Evolutionary conservation across 495 filamentous ascomycete genomes (phyloP).

Genomic region (Schizothecium vesticola): DNA sequence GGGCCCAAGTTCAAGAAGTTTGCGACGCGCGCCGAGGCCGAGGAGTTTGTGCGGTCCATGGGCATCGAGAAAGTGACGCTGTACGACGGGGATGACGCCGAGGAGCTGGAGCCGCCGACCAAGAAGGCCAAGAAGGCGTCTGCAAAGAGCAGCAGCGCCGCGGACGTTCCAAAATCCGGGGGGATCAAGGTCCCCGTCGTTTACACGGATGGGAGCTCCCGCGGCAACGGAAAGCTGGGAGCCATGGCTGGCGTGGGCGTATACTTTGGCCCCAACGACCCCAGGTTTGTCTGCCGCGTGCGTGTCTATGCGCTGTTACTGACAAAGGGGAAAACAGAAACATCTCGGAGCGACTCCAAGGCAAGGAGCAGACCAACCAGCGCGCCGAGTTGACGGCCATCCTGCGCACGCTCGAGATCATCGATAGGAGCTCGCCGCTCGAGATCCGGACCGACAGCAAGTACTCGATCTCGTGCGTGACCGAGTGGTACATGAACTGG

Average conservation of each 20-base stretch:
- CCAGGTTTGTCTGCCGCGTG: conserved; percentile 48
- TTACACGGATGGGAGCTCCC: conserved; percentile 84
- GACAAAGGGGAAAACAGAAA: conserved; percentile 43
- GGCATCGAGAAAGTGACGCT: conserved; percentile 41
- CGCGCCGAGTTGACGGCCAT: conserved; percentile 90
- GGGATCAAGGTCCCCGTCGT: conserved; percentile 55
- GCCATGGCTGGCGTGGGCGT: conserved; percentile 84
- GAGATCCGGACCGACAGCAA: conserved; percentile 76
- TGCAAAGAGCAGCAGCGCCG: conserved; percentile 9
- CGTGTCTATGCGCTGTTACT: background rate
- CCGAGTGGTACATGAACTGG: conserved; percentile 78
- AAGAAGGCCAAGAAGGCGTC: conserved; percentile 52
- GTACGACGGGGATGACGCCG: conserved; percentile 24
- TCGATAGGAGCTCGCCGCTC: conserved; percentile 48
- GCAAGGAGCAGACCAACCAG: conserved; percentile 81
- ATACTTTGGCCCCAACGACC: conserved; percentile 70
- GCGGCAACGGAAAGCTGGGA: conserved; percentile 66
- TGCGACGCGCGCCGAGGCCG: conserved; percentile 68
- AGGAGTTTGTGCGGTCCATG: conserved; percentile 35
- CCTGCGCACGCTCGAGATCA: conserved; percentile 71
- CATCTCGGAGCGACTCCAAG: conserved; percentile 73
- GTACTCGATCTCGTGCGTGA: conserved; percentile 89
- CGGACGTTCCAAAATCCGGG: conserved; percentile 34
- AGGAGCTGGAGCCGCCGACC: conserved; percentile 40
- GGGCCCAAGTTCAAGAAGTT: conserved; percentile 81